phyloP scores from a whole-genome alignment of 768 basidiomycete genomes.

The Clathrus columnatus region DNA sequence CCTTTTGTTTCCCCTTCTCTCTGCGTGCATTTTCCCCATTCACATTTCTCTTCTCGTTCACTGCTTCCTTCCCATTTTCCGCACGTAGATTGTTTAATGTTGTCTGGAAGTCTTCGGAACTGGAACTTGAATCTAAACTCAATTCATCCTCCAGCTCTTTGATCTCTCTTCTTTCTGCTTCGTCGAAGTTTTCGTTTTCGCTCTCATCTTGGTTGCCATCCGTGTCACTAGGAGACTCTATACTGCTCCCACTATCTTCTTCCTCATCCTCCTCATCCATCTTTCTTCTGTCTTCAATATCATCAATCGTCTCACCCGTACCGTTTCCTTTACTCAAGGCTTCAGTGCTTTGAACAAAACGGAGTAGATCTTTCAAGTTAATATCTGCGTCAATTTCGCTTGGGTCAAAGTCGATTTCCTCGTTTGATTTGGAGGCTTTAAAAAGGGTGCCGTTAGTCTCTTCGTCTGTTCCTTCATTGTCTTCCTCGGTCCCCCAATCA shows the following conservation, averaged over 20 bases:
- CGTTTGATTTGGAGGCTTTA: conserved; percentile 28
- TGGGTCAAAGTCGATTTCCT: conserved; percentile 65
- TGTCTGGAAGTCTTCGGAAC: conserved; percentile 20
- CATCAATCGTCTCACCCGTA: conserved; percentile 53
- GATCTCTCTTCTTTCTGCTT: conserved; percentile 22
- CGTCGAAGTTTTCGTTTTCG: conserved; percentile 14
- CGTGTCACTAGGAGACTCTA: conserved; percentile 23
- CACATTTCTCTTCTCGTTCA: neutral
- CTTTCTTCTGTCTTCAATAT: conserved; percentile 46
- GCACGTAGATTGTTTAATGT: conserved; percentile 13
- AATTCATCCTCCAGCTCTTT: conserved; percentile 34
- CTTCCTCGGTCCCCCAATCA: conserved; percentile 48
- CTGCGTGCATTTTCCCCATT: neutral
- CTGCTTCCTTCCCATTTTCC: conserved; percentile 11
- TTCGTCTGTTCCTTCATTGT: conserved; percentile 28
- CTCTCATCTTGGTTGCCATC: conserved; percentile 22
- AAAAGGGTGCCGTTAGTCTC: no score
- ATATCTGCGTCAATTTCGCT: conserved; percentile 29
- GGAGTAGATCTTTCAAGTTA: neutral
- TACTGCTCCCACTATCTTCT: neutral
- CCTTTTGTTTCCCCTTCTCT: neutral
- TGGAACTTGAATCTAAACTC: conserved; percentile 11
- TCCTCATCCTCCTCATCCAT: conserved; percentile 24
- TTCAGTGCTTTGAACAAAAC: conserved; percentile 36
- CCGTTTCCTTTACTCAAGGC: conserved; percentile 42